Conservation (phyloP, 1,284 basidiomycete genomes). For the Wolfiporia cocos region DNA sequence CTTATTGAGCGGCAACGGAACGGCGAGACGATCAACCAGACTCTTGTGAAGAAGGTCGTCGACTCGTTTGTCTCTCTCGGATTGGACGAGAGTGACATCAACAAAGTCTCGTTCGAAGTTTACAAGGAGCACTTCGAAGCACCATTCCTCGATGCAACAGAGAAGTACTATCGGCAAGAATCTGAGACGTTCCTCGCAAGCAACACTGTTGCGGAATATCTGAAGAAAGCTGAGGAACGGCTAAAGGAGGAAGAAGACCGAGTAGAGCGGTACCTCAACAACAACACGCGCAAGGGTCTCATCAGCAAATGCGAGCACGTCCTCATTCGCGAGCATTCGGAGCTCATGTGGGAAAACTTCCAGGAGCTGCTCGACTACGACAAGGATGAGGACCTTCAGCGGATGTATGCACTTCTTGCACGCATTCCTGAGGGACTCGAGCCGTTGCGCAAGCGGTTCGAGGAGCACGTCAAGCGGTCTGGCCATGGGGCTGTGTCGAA, state of each 20-base stretch:
- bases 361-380: slow-evolving; percentile 90
- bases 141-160: slow-evolving; percentile 86
- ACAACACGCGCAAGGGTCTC: slow-evolving; percentile 80
- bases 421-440: slow-evolving; percentile 90
- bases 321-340: slow-evolving; percentile 85
- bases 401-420: slow-evolving; percentile 92
- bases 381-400: slow-evolving; percentile 87
- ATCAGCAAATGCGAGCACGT: slow-evolving; percentile 91
- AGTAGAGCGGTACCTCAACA: slow-evolving; percentile 92
- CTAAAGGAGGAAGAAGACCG: slow-evolving; percentile 94
- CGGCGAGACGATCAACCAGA: slow-evolving; percentile 91
- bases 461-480: slow-evolving; percentile 89
- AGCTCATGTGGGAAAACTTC: slow-evolving; percentile 94
- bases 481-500: slow-evolving; percentile 85
- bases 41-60: slow-evolving; percentile 92
- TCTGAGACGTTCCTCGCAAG: slow-evolving; percentile 87
- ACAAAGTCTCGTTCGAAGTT: slow-evolving; percentile 90
- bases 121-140: slow-evolving; percentile 91
- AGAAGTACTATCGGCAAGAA: slow-evolving; percentile 89
- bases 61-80: slow-evolving; percentile 97
- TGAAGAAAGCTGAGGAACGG: slow-evolving; percentile 93
- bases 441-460: slow-evolving; percentile 89
- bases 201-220: slow-evolving; percentile 93
- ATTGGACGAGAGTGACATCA: slow-evolving; percentile 86
- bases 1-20: slow-evolving; percentile 93